Evolutionary conservation across 306 rosid species (phyloP).

Genomic region (Ceratonia siliqua): DNA sequence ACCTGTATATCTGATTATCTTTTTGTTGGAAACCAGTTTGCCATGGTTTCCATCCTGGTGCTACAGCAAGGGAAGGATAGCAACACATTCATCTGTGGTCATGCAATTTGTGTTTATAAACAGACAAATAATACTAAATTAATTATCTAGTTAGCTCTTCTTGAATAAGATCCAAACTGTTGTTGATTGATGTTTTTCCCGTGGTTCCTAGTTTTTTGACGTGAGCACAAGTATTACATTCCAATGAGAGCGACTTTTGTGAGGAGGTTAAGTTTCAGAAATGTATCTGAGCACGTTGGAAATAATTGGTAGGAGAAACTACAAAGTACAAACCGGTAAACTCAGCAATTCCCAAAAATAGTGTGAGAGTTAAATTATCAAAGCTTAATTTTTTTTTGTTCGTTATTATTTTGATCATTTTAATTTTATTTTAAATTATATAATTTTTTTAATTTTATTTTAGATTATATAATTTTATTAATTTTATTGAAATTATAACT

Average conservation of each 20-base stretch:
- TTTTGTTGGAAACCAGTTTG: neutral
- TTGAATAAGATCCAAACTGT: neutral
- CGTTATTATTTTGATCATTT: too few species aligned
- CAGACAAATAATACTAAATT: neutral
- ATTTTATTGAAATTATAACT: too few species aligned
- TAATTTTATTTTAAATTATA: too few species aligned
- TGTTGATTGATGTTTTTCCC: neutral
- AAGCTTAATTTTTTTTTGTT: too few species aligned
- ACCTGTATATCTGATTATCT: neutral
- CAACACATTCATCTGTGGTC: neutral
- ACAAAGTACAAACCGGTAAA: too few species aligned
- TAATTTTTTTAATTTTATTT: too few species aligned
- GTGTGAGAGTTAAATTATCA: too few species aligned
- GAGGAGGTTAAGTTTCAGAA: neutral
- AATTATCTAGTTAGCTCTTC: neutral
- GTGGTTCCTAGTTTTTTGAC: neutral
- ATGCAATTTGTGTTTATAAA: slow-evolving; percentile 14
- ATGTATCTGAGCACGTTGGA: neutral
- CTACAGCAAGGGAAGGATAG: slow-evolving; percentile 22
- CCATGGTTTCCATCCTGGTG: neutral
- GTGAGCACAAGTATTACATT: neutral
- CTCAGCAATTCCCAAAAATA: too few species aligned
- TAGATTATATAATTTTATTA: too few species aligned
- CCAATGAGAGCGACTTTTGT: neutral
- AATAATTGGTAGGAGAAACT: neutral